Evolutionary conservation across 768 basidiomycete species (phyloP), one percentile per base, ranked within the genome.

Genomic region (Auricularia cornea): DNA sequence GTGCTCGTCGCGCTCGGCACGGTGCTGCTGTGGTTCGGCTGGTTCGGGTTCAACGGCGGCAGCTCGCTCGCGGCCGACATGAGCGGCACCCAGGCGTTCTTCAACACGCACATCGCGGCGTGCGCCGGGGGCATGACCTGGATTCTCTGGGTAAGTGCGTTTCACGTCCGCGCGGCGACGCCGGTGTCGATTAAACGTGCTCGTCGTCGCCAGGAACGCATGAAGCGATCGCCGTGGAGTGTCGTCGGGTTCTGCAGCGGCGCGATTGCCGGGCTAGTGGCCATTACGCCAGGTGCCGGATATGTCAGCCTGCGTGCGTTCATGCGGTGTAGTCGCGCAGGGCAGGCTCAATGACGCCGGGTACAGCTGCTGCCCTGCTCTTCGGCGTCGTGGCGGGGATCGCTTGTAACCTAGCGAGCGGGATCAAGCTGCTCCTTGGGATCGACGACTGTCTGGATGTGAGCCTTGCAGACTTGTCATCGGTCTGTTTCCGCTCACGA

Each of bases 171-270:
- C 1, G 0, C 16, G 44, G 20, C 5, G 11, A 48, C 11, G 3
- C 23, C 11, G 35, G 16, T 90, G 87, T 69, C 72, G 87, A 61
- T 79, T 90, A 62, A 91, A 93, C 76, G 93, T 81, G 72, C 79
- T 90, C 40, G 78, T 89, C 63, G 89, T 92, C 72, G 78, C 84
- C 61, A 90, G 90, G 73, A 48, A 48, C 44, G 35, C 63, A 35
- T 56, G 31, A 59, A 51, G 61, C 59, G 63, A 33, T 59, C 23
- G n/a, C 62, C 32, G 20, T 93, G 84, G 80, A 90, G 83, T 33
- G 93, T 93, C 83, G 92, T 96, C 68, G 92, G 92, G 32, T 89
- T 97, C 73, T 96, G 94, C 75, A 91, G 84, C 1, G 94, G 94
- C 29, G 91, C 92, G 26, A 90, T 96, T 66, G 88, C 92, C 29